phyloP scores from a whole-genome alignment of 495 filamentous ascomycete species.

The Neurospora sp. region DNA sequence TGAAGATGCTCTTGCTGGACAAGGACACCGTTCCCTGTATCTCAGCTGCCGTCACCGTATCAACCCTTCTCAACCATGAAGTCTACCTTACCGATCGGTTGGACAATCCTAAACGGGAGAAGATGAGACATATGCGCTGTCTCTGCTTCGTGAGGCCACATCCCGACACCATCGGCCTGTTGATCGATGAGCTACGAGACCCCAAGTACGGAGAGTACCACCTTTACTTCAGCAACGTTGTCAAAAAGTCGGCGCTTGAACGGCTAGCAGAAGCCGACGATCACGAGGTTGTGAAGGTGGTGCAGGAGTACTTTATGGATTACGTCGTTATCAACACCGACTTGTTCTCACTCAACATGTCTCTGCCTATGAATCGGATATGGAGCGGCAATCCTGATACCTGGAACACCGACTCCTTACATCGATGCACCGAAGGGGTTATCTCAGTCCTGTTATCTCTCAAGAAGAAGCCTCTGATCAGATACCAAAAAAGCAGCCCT shows the following conservation, averaged over 20 bases:
- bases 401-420: slow-evolving; percentile 83
- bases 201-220: slow-evolving; percentile 98
- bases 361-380: slow-evolving; percentile 63
- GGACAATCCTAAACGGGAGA: slow-evolving; percentile 83
- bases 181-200: slow-evolving; percentile 92
- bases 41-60: slow-evolving; percentile 92
- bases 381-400: slow-evolving; percentile 72
- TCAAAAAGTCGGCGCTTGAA: slow-evolving; percentile 93
- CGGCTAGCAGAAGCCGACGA: slow-evolving; percentile 95
- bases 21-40: slow-evolving; percentile 89
- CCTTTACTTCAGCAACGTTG: slow-evolving; percentile 92
- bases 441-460: slow-evolving; percentile 71
- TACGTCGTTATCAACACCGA: slow-evolving; percentile 93
- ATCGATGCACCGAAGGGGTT: slow-evolving; percentile 76
- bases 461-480: slow-evolving; percentile 92
- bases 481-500: slow-evolving; percentile 87
- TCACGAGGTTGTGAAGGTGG: slow-evolving; percentile 83
- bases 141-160: slow-evolving; percentile 89
- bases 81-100: slow-evolving; percentile 95
- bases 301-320: slow-evolving; percentile 94
- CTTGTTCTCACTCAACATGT: slow-evolving; percentile 71
- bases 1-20: slow-evolving; percentile 96
- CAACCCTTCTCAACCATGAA: slow-evolving; percentile 89
- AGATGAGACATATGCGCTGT: slow-evolving; percentile 95
- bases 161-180: slow-evolving; percentile 76